Evolutionary conservation across 148 eudicot genomes (phyloP), one percentile per base, ranked within the genome.

Genomic region (Chenopodium suecicum): DNA sequence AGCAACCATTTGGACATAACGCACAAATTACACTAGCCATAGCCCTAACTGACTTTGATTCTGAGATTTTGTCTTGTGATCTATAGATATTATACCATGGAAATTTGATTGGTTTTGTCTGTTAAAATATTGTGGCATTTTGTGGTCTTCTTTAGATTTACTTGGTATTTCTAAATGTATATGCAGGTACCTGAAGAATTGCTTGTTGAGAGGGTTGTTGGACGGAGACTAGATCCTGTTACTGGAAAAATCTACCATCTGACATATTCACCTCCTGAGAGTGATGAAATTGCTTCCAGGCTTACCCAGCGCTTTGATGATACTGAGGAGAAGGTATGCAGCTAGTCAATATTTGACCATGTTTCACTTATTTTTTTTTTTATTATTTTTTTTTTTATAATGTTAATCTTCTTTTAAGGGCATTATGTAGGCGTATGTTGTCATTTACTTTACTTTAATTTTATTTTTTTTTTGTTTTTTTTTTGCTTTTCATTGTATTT

Each of bases 281-380:
- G 82, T 78, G 98, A 94, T 89, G 99, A 97, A 84, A 94, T 97
- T 82, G 94, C 96, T 78, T 87, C 93, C 27, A 88, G 99, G 84
- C 91, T 97, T 80, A 92, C 97, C 83, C 99, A 97, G 37, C 94
- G 99, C 66, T 97, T 97, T 87, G 99, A 97, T 86, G 99, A 97
- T 84, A 94, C 98, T 4, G 98, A 92, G 88, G 98, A 97, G 80
- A 97, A 92, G 94, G 99, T 83, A 69, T 52, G 27, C 54, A 16
- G 20, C n/a, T 9, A 62, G 23, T 62, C 66, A 22, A 56, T 56
- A 56, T 16, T 7, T 22, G 27, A 62, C 66, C 13, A n/a, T 22
- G 31, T 29, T 70, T 20, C n/a, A 17, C 12, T 4, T 71, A 54
- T 46, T 34, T 71, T 13, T 71, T 74, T 46, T 34, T 71, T 13